Base-by-base conservation (phyloP, 1,139 yeast species). In the Kodamaea suecica region DNA sequence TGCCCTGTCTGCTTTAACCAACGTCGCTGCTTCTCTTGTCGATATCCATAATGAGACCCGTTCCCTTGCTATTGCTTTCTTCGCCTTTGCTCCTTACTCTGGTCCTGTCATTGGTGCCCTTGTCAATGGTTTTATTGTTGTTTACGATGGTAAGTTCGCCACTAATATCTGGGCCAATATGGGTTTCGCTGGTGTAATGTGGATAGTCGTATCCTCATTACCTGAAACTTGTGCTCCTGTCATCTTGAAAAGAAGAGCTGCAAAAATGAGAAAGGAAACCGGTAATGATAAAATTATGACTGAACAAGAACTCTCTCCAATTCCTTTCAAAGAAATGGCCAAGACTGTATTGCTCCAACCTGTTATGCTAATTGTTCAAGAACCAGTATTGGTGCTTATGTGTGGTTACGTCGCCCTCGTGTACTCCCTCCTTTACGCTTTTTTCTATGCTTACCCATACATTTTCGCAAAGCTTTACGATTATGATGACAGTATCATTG, bases 211-310 rank as follows among this genome's bases (percentile, higher is more conserved):
- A 19, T 57, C 78, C 11, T 47, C 70, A 14, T 73, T 87, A 27
- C 96, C 95, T 7, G 97, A 88, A 65, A 88, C 97, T 17, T 87
- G 84, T 59, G 90, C 95, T 2, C 96, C 96, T 4, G 87, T 81
- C 5, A 85, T 87, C 39, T 69, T 87, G 49, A 86, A 84, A 57
- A 70, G 59, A 30, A 75, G 87, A 54, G 96, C 96, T 27, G 63
- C 64, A 48, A 72, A 58, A 46, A 55, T 86, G 52, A 76, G 96
- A 68, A 74, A 78, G 53, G 84, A 84, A 60, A 83, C 95, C 7
- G 95, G 95, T 34, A 82, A 86, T 54, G 65, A 66, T 12, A 80
- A 82, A 55, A 86, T 87, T 47, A 84, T 85, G 90, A 87, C 96
- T 17, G 96, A 87, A 63, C 95, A 84, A 59, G 96, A 87, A 61